Base-by-base conservation (phyloP, 2,329 filamentous ascomycete genomes). In the Colletotrichum sp. region DNA sequence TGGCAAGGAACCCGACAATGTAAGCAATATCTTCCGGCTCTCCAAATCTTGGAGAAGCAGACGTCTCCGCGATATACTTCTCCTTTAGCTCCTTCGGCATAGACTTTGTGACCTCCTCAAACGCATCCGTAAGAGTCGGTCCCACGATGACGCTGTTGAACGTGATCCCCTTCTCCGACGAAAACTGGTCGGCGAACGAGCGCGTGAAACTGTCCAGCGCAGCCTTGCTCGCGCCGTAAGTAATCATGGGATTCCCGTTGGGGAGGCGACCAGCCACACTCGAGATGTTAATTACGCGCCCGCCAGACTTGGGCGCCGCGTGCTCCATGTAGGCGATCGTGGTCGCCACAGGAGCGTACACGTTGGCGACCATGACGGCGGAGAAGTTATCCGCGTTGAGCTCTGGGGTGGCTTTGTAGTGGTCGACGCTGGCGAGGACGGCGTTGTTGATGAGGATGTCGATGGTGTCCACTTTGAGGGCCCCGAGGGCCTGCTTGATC, bases 201-300 rank as follows among this genome's bases (percentile, higher is more conserved):
- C 82, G 79, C 5, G 72, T 78, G 4, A 81, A 66, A 7, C 80
- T 79, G 59, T 84, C 82, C 18, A 80, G 71, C 0, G 84, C 83
- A 4, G 83, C 84, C 68, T 85, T 85, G 2, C 82, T 83, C 3
- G 83, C 79, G 0, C 77, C 81, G 24, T 86, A 85, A 3, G 71
- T 32, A 1, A 73, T 57, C 34, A 63, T 16, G 0, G 71, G 71
- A 10, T 73, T 39, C 3, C 5, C 5, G 15, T 69, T 73, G 2
- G 8, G 2, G 8, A 16, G 5, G 28, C 24, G 18, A 3, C 36
- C 15, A 1, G 59, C 39, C 0, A 84, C 79, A 0, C 82, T 82
- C 1, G 83, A 84, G 5, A 85, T 78, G 26, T 81, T 80, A 16
- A 85, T 78, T 3, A 85, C 81, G 0, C 84, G 82, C 0, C 84